Base-by-base conservation (phyloP, 805 yeast genomes). In the Candida nonsorbophila region DNA sequence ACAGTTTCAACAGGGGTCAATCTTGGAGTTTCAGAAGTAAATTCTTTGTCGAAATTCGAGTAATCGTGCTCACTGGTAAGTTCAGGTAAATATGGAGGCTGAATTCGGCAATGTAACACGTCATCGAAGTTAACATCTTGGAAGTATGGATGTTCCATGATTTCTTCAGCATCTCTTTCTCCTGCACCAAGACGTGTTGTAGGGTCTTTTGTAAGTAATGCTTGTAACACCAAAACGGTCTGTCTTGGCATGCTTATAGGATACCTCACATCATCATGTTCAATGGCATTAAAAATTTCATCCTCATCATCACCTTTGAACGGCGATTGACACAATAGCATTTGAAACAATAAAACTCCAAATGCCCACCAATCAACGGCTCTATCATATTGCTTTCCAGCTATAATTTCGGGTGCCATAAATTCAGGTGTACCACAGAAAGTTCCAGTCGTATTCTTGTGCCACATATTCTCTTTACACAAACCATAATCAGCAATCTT, bases 321-420 rank as follows among this genome's bases (percentile, higher is more conserved):
- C 20, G 99, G 99, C 6, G 96, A 84, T 58, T 90, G 95, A 29
- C 96, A 92, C 34, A 92, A 69, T 33, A 92, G 67, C 99, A 92
- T 92, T 59, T 92, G 98, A 58, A 90, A 92, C 41, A 92, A 67
- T 40, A 92, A 69, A 16, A 92, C 97, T 34, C 99, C 99, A 67
- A 88, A 86, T 1, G 98, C 97, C 98, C 98, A 92, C 98, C 98
- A 92, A 60, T 92, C 99, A 31, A 92, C 98, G 22, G 92, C 83
- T 49, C 94, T 77, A 30, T 87, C 92, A 49, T 92, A 92, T 36
- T 79, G 83, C 55, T 88, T 94, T 31, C 92, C 97, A 40, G 85
- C 79, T 49, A 92, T 68, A 42, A 92, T 90, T 58, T 92, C 99
- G 0, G 99, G 99, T 1, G 98, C 99, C 95, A 92, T 92, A 44